These are phyloP conservation scores for Aureobasidium subglaciale DNA, from an alignment of 2,329 filamentous ascomycete species.

Conservation along the genomic window DNA sequence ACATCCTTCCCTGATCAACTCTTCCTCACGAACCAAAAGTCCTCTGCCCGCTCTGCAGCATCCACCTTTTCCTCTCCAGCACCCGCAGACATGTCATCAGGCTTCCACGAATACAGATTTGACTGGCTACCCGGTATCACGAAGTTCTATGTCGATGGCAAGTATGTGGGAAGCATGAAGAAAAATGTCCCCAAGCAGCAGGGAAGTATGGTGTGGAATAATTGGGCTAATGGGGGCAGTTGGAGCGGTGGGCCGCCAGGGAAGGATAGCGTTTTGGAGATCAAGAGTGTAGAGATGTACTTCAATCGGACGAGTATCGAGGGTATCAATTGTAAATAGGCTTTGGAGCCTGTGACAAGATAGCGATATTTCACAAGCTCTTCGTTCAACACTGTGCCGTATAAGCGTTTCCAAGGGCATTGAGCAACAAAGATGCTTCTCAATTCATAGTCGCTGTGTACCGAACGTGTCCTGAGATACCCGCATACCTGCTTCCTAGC, in stretches of 20 bases:
- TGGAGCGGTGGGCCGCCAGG: slow-evolving; percentile 67
- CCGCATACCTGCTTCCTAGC: too few species aligned
- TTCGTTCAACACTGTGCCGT: too few species aligned
- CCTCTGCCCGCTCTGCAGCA: slow-evolving; percentile 54
- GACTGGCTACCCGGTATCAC: slow-evolving; percentile 60
- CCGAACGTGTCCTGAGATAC: too few species aligned
- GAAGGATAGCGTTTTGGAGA: slow-evolving; percentile 54
- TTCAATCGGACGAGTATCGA: slow-evolving; percentile 50
- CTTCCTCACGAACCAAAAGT: slow-evolving; percentile 50
- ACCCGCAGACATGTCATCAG: slow-evolving; percentile 55
- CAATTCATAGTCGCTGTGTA: too few species aligned
- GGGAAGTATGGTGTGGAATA: slow-evolving; percentile 60
- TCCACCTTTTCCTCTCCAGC: slow-evolving; percentile 55
- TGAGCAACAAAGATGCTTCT: too few species aligned
- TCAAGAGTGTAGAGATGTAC: slow-evolving; percentile 68
- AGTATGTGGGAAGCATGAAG: slow-evolving; percentile 48
- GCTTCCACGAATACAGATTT: slow-evolving; percentile 75
- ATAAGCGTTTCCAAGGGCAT: too few species aligned
- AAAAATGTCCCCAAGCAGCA: slow-evolving; percentile 43
- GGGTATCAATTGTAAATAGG: neutral
- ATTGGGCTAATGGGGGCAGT: slow-evolving; percentile 54
- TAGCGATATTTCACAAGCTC: too few species aligned
- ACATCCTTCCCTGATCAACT: slow-evolving; percentile 3
- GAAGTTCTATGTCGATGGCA: slow-evolving; percentile 61
- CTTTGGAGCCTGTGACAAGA: too few species aligned